phyloP scores from a whole-genome alignment of 2,329 filamentous ascomycete species.

The Fusarium sp. region DNA sequence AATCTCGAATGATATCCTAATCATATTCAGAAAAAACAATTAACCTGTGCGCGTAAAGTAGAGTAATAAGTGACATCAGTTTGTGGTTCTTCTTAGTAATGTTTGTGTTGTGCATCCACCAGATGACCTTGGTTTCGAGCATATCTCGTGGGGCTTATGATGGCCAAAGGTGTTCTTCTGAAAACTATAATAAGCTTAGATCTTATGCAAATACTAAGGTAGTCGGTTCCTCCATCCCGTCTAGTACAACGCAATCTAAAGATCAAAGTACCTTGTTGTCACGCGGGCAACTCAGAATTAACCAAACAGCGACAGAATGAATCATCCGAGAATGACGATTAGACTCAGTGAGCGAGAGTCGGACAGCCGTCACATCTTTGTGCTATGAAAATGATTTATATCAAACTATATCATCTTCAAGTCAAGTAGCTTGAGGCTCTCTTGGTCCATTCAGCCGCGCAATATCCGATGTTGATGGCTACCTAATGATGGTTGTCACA shows the following conservation, averaged over 20 bases:
- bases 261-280: not conserved
- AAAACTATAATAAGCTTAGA: not conserved
- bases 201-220: not conserved
- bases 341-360: not conserved
- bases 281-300: not conserved
- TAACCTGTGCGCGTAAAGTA: not conserved
- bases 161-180: not conserved
- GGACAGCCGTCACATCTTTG: not conserved
- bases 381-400: not conserved
- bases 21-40: not conserved
- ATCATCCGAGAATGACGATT: not conserved
- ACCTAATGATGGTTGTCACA: not conserved
- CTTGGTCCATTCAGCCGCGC: not conserved
- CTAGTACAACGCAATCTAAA: not conserved
- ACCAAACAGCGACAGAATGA: not conserved
- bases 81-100: not conserved
- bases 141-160: not conserved
- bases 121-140: not conserved
- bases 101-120: not conserved
- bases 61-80: not conserved
- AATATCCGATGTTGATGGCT: conserved; percentile 7
- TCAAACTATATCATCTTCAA: not conserved
- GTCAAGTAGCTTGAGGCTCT: conserved; percentile 4
- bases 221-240: not conserved
- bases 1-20: not conserved